Percentiles rank a stretch among this genome's conserved stretches.
These are phyloP conservation scores for Collybiopsis luxurians DNA, from an alignment of 768 basidiomycete species.

Conservation along the genomic window DNA sequence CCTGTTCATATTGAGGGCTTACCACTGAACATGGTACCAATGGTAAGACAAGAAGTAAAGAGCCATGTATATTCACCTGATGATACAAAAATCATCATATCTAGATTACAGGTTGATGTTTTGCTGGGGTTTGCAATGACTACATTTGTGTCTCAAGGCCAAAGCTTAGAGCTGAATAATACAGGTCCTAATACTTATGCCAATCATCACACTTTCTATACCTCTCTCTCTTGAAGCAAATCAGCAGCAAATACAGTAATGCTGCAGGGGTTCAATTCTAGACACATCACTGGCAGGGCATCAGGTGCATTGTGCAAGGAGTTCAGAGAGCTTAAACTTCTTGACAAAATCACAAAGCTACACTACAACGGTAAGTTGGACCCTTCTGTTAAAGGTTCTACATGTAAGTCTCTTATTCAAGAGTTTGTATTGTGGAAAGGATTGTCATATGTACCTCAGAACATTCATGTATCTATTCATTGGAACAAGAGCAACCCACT, in stretches of 20 bases:
- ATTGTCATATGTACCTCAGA: background rate
- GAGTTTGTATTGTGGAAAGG: background rate
- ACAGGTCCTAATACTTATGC: constrained; percentile 21
- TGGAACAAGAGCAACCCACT: background rate
- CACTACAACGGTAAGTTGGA: background rate
- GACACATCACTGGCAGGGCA: constrained; percentile 12
- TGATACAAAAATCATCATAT: constrained; percentile 15
- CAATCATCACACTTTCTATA: constrained; percentile 25
- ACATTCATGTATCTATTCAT: background rate
- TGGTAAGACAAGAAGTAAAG: background rate
- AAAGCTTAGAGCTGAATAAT: constrained; percentile 22
- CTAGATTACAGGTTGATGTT: constrained; percentile 20
- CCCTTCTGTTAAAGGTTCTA: background rate
- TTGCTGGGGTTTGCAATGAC: constrained; percentile 30
- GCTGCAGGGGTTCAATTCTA: constrained; percentile 14
- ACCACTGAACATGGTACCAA: constrained; percentile 29
- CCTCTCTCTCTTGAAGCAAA: constrained; percentile 24
- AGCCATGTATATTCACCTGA: constrained; percentile 14
- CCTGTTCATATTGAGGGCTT: constrained; percentile 20
- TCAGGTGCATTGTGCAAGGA: constrained; percentile 13
- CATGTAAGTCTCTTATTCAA: background rate
- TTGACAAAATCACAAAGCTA: constrained; percentile 21
- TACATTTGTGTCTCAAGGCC: constrained; percentile 30
- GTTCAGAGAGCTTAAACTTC: constrained; percentile 19
- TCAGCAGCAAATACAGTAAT: constrained; percentile 19